Evolutionary conservation across 768 basidiomycete genomes (phyloP).

Genomic region (Boletus reticuloceps): DNA sequence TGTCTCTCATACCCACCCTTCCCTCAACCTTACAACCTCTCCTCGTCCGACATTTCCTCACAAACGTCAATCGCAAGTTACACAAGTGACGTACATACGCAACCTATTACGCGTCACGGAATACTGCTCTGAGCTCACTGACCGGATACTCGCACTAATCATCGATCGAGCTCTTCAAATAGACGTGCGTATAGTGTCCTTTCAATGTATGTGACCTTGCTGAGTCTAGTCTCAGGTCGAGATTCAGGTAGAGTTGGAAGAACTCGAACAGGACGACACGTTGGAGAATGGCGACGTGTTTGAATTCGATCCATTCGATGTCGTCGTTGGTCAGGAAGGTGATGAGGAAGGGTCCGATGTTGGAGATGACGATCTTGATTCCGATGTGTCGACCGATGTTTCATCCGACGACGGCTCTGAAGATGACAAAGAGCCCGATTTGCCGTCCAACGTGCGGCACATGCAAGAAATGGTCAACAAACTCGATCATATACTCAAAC

Average conservation of each 20-base stretch:
- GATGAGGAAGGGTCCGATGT: conserved; percentile 56
- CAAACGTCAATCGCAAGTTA: conserved; percentile 78
- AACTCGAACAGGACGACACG: conserved; percentile 68
- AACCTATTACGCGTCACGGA: conserved; percentile 80
- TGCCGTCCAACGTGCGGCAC: conserved; percentile 56
- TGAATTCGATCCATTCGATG: conserved; percentile 84
- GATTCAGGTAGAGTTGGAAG: conserved; percentile 94
- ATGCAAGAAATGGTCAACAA: conserved; percentile 89
- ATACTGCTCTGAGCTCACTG: conserved; percentile 86
- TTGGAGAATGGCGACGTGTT: conserved; percentile 58
- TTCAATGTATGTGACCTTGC: neutral
- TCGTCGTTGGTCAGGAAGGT: conserved; percentile 73
- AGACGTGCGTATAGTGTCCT: conserved; percentile 59
- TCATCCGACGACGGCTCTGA: conserved; percentile 68
- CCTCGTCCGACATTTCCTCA: conserved; percentile 83
- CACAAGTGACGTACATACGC: conserved; percentile 87
- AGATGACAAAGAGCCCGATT: conserved; percentile 32
- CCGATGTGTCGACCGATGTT: conserved; percentile 63
- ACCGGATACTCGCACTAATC: conserved; percentile 81
- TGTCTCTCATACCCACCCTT: conserved; percentile 88
- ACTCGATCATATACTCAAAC: conserved; percentile 81
- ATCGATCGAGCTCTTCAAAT: conserved; percentile 95
- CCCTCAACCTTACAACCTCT: conserved; percentile 84
- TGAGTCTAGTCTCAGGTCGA: conserved; percentile 63
- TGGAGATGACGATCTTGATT: conserved; percentile 49